Percentiles rank a stretch among this genome's conserved stretches.
These are phyloP conservation scores for Rubia yunnanensis DNA, from an alignment of 257 asterid species.

Conservation along the genomic window DNA sequence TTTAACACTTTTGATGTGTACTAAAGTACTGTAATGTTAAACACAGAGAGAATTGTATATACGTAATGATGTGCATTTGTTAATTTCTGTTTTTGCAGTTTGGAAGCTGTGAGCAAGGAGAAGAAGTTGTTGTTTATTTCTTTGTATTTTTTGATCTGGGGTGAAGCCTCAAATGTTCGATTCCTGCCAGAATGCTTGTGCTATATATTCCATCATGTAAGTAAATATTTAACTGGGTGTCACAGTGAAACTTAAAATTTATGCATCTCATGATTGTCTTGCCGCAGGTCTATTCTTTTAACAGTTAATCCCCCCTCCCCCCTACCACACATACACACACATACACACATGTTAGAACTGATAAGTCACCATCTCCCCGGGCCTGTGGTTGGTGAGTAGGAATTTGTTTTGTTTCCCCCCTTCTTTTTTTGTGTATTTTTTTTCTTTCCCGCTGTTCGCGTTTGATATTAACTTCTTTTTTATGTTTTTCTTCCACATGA, in stretches of 20 bases:
- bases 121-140: constrained; percentile 76
- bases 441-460: not conserved
- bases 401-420: not conserved
- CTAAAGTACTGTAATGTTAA: not conserved
- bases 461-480: not conserved
- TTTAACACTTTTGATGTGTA: not conserved
- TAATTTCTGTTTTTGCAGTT: constrained; percentile 37
- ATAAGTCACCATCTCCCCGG: no score
- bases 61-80: constrained; percentile 1
- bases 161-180: constrained; percentile 93
- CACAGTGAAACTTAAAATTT: not conserved
- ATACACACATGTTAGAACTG: no score
- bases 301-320: no score
- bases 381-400: no score
- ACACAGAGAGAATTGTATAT: not conserved
- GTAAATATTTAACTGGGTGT: constrained; percentile 19
- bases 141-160: constrained; percentile 88
- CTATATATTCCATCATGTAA: constrained; percentile 96
- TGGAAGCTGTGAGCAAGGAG: constrained; percentile 84
- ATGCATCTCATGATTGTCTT: not conserved
- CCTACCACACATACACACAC: no score
- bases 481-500: not conserved
- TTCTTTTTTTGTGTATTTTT: not conserved
- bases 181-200: constrained; percentile 99
- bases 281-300: not conserved